phyloP scores from a whole-genome alignment of 192 early-diverging fungal genomes.

The Coemansia sp. region DNA sequence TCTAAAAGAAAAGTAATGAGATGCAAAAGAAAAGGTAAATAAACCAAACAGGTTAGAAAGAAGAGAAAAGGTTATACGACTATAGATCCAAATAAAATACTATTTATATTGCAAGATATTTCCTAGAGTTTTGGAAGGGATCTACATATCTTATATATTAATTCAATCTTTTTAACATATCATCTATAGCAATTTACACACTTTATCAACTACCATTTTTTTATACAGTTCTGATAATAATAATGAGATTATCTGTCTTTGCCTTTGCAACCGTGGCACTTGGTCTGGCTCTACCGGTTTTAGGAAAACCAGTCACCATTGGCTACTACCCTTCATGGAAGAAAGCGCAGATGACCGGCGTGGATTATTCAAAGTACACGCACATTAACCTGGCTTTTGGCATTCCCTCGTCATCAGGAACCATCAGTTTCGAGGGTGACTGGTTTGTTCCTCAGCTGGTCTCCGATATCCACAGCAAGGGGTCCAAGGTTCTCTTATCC shows the following conservation, averaged over 20 bases:
- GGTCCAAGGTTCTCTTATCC: conserved; percentile 59
- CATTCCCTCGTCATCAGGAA: conserved; percentile 36
- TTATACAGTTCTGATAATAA: too few species aligned
- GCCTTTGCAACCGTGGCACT: conserved; percentile 4
- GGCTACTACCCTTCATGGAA: conserved; percentile 51
- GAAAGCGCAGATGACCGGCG: conserved; percentile 9
- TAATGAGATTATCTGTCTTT: conserved; percentile 16
- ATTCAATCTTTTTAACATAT: too few species aligned
- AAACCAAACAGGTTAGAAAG: too few species aligned
- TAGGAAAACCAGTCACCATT: conserved; percentile 14
- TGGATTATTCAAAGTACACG: conserved; percentile 58
- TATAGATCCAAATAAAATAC: not conserved
- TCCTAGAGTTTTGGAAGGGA: too few species aligned
- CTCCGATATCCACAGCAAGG: conserved; percentile 39
- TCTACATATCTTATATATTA: too few species aligned
- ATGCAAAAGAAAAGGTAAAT: too few species aligned
- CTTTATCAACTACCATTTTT: not conserved
- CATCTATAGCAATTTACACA: not conserved
- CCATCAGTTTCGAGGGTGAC: conserved; percentile 30
- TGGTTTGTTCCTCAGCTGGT: conserved; percentile 47
- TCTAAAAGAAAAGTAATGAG: too few species aligned
- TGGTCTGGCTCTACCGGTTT: not conserved
- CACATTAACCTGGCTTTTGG: conserved; percentile 70
- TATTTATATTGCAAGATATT: not conserved
- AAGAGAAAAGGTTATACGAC: not conserved